Evolutionary conservation across 2,329 filamentous ascomycete species (phyloP), one percentile per base, ranked within the genome.

Genomic region (Aspergillus sp.): DNA sequence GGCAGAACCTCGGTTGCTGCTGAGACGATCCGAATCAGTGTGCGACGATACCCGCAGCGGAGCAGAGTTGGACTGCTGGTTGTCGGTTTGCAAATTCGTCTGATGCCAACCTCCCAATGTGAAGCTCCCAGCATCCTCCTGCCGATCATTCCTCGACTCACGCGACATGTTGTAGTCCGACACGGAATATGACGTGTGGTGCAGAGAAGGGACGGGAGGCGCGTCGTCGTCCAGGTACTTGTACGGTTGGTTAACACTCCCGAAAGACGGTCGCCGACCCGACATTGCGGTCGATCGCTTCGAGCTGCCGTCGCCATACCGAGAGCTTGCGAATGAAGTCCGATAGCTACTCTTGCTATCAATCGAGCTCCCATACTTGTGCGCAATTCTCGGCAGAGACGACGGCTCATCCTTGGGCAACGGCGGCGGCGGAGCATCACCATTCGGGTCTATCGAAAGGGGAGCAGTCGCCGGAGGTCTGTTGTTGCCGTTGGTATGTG

Each of bases 281-380:
- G 68, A 72, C 47, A 68, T 66, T 18, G 72, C 68, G 2, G 72
- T 73, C 10, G 74, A 76, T 24, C 68, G 62, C 59, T 72, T 55
- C 4, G 69, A 69, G 53, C 57, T 58, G 39, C 57, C 63, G 22
- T 71, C 70, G 22, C 71, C 73, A 61, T 77, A 73, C 7, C 73
- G 72, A 18, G 71, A 72, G 57, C 76, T 78, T n/a, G 72, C 71
- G 31, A 76, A 64, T 1, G 77, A 79, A 0, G 76, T 76, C 20
- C 75, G 69, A 56, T 76, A 78, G 58, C 76, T 78, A 54, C 76
- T 75, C 46, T 69, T 72, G 56, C 72, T 76, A 22, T 72, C 73
- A 16, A 69, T 63, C 1, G 74, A 77, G 10, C 70, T 65, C 1
- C 59, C 66, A 47, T 68, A 58, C 54, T 61, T 67, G 55, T 69